Percentiles rank a stretch among this genome's conserved stretches.
Evolutionary conservation across 192 early-diverging fungal genomes (phyloP).

Genomic region (Podila epigama): DNA sequence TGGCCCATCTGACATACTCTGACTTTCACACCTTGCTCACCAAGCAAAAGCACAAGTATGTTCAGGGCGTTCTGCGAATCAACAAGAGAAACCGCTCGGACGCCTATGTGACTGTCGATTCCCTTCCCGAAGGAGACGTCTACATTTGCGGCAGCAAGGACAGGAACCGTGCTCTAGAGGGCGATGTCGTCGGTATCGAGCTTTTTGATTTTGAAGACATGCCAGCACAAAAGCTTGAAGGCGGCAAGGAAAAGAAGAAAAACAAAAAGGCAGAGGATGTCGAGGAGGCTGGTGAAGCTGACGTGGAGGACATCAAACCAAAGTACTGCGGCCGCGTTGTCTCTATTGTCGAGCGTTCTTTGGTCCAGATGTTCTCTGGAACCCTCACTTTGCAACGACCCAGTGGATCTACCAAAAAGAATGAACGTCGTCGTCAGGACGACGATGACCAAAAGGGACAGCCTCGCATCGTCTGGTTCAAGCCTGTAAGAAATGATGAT

Average conservation of each 20-base stretch:
- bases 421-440: constrained; percentile 47
- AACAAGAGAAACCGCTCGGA: constrained; percentile 87
- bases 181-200: constrained; percentile 81
- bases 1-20: constrained; percentile 62
- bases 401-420: constrained; percentile 37
- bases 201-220: constrained; percentile 75
- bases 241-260: constrained; percentile 64
- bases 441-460: constrained; percentile 54
- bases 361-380: constrained; percentile 67
- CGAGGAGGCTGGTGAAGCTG: constrained; percentile 57
- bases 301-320: constrained; percentile 62
- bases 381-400: constrained; percentile 38
- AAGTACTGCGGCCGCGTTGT: constrained; percentile 65
- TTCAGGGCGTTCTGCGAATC: constrained; percentile 82
- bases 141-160: constrained; percentile 76
- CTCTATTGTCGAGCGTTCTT: constrained; percentile 62
- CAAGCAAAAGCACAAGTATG: constrained; percentile 55
- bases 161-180: constrained; percentile 88
- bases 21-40: constrained; percentile 59
- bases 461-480: constrained; percentile 80
- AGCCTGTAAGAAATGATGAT: constrained; percentile 59
- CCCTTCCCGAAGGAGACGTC: constrained; percentile 73
- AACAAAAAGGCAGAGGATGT: constrained; percentile 51
- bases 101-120: constrained; percentile 86
- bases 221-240: constrained; percentile 60